Base-by-base conservation (phyloP, 148 eudicot genomes). In the Dysphania ambrosioides region DNA sequence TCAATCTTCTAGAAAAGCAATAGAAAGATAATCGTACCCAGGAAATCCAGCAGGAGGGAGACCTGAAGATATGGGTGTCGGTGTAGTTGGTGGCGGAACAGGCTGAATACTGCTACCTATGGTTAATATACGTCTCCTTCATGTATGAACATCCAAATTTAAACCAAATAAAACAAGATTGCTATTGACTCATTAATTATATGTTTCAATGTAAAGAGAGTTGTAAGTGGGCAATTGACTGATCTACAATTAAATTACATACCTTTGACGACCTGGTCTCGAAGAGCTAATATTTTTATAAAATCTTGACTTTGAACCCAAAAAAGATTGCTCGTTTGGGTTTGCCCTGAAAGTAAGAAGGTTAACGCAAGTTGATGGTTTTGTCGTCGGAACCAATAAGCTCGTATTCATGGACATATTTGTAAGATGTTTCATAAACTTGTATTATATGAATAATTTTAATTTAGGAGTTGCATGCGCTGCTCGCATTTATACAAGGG, bases 21-120 rank as follows among this genome's bases (percentile, higher is more conserved):
- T 13, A 47, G 53, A 1, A 47, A 47, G 53, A 47, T 16, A 23
- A 13, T 44, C 65, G 2, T 78, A 78, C 80, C 80, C 75, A 53
- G 63, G 53, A 0, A 74, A 38, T 56, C 80, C 79, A 4, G 32
- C 19, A 11, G 67, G 31, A 23, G 59, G 35, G 4, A 75, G 40
- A 29, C 42, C 64, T 5, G 65, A 29, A 11, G 74, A 27, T 13
- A 38, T 13, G 13, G 74, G 21, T 49, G 80, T 63, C 36, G 70
- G 74, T n/a, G n/a, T n/a, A 15, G 44, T 13, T n/a, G 74, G 21
- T 49, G 80, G 70, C 36, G 70, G 74, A 61, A 49, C 4, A 12
- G 69, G 58, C 24, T 62, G 53, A 29, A 19, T 12, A 11, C 57
- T 62, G 60, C 63, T 16, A 4, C 40, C 51, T 18, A 77, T 58